phyloP scores from a whole-genome alignment of 2,329 filamentous ascomycete genomes.

The Fusarium sp. region DNA sequence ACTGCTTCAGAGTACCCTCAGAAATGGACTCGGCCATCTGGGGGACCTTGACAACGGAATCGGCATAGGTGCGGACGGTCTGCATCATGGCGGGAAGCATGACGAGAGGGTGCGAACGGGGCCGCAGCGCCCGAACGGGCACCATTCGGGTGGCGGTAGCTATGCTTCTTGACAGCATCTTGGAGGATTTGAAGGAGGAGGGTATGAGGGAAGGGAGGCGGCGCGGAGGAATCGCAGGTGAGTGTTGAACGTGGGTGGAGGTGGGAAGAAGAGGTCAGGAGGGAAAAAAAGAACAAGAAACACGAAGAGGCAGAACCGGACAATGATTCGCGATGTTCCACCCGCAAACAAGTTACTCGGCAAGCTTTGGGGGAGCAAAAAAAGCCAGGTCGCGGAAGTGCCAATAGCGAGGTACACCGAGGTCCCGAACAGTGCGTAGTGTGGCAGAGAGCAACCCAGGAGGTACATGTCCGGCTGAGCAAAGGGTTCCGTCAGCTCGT shows the following conservation, averaged over 20 bases:
- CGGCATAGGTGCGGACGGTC: constrained; percentile 73
- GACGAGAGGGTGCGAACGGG: constrained; percentile 44
- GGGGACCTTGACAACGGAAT: constrained; percentile 90
- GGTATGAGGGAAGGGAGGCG: background rate
- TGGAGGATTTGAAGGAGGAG: constrained; percentile 24
- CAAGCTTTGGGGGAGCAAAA: constrained; percentile 22
- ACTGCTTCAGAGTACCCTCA: constrained; percentile 96
- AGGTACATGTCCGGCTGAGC: constrained; percentile 32
- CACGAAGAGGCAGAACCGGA: constrained; percentile 25
- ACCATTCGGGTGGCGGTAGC: constrained; percentile 56
- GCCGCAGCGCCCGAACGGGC: constrained; percentile 54
- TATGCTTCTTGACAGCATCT: constrained; percentile 57
- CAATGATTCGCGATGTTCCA: constrained; percentile 33
- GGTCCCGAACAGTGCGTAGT: constrained; percentile 1
- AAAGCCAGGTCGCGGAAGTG: constrained; percentile 13
- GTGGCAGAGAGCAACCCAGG: constrained; percentile 5
- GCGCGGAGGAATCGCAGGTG: constrained; percentile 8
- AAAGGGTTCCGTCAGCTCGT: background rate
- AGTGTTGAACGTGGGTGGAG: constrained; percentile 7
- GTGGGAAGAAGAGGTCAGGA: constrained; percentile 31
- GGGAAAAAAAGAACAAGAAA: constrained; percentile 30
- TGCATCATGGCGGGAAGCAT: constrained; percentile 65
- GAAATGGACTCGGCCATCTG: constrained; percentile 99
- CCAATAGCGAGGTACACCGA: constrained; percentile 15
- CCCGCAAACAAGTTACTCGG: constrained; percentile 25